Conservation (phyloP, 78 protist genomes). For the Trichosphaerium sp. region DNA sequence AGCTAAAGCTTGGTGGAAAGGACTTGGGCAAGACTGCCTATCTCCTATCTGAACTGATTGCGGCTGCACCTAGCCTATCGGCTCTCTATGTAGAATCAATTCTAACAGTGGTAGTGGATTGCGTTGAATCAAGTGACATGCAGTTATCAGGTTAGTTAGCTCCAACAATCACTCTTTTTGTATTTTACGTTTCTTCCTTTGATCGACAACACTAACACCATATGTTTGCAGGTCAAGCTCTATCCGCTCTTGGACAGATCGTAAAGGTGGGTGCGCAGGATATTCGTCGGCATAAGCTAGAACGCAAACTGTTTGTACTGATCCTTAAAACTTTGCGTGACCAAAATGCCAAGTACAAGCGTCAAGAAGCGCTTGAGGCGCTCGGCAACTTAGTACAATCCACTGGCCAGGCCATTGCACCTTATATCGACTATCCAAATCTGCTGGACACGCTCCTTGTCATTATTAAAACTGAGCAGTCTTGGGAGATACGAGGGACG, state of each 20-base stretch:
- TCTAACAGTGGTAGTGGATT: too few species aligned
- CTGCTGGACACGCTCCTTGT: slow-evolving; percentile 38
- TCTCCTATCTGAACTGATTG: too few species aligned
- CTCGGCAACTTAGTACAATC: slow-evolving; percentile 41
- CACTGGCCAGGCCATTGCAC: slow-evolving; percentile 62
- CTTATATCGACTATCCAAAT: slow-evolving; percentile 49
- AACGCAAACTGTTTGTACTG: slow-evolving; percentile 35
- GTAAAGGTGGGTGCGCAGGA: slow-evolving; percentile 31
- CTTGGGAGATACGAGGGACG: slow-evolving; percentile 33
- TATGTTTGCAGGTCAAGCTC: neutral
- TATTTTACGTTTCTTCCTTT: too few species aligned
- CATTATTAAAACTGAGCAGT: slow-evolving; percentile 14
- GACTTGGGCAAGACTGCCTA: too few species aligned
- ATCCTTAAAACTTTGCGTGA: slow-evolving; percentile 52
- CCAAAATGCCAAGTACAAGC: slow-evolving; percentile 5
- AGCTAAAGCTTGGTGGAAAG: too few species aligned
- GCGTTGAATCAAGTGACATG: too few species aligned
- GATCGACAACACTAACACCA: too few species aligned
- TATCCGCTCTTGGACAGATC: slow-evolving; percentile 50
- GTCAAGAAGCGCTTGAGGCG: slow-evolving; percentile 50
- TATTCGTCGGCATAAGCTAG: slow-evolving; percentile 7
- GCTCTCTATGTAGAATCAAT: too few species aligned
- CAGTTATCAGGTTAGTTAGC: too few species aligned
- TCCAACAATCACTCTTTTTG: too few species aligned
- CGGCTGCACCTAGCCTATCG: too few species aligned